These are phyloP conservation scores for Mallotus nudiflorus DNA, from an alignment of 345 rosid species.

Conservation along the genomic window DNA sequence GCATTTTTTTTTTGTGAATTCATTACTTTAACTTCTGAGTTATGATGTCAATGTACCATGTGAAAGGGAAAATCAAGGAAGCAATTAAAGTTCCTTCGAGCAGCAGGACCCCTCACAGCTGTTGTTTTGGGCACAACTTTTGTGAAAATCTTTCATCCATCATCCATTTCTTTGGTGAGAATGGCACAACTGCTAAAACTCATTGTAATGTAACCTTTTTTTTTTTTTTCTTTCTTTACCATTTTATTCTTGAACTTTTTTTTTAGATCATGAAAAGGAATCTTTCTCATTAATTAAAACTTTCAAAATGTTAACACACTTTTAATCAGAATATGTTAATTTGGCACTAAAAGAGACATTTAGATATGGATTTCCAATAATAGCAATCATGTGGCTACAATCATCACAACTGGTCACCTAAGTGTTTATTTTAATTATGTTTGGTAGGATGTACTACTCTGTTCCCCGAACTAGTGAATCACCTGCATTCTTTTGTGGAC, in stretches of 20 bases:
- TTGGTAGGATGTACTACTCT: background rate
- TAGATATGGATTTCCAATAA: background rate
- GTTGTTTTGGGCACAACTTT: constrained; percentile 80
- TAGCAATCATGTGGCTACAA: background rate
- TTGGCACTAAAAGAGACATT: background rate
- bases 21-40: background rate
- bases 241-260: too few species aligned
- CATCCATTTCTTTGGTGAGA: constrained; percentile 88
- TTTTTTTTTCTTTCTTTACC: background rate
- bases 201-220: background rate
- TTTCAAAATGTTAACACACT: background rate
- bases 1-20: background rate
- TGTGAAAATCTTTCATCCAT: constrained; percentile 76
- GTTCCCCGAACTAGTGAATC: background rate
- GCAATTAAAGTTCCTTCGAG: constrained; percentile 74
- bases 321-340: background rate
- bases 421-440: background rate
- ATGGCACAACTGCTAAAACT: constrained; percentile 5
- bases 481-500: background rate
- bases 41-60: constrained; percentile 29
- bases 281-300: background rate
- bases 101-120: constrained; percentile 93
- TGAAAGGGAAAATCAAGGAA: constrained; percentile 89
- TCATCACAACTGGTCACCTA: background rate
- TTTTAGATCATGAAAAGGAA: too few species aligned